Evolutionary conservation across 352 stramenopile species (phyloP).

Genomic region (Pythium sp.): DNA sequence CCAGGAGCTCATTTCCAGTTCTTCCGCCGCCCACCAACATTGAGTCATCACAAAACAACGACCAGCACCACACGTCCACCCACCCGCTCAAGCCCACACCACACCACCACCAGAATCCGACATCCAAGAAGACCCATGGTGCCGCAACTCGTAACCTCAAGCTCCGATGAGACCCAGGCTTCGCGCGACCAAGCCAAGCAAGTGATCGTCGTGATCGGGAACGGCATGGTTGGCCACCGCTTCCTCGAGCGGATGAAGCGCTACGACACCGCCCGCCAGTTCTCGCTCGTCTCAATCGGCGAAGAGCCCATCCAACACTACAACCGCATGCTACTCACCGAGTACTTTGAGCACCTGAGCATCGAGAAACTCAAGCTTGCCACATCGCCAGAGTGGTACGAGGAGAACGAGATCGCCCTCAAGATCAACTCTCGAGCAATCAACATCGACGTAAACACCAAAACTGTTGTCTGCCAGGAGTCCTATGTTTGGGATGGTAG

Average conservation of each 20-base stretch:
- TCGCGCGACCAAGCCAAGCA: conserved; percentile 24
- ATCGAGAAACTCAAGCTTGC: conserved; percentile 85
- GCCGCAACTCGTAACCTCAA: conserved; percentile 8
- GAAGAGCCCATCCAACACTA: conserved; percentile 90
- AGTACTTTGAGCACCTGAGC: conserved; percentile 92
- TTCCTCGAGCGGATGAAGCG: conserved; percentile 82
- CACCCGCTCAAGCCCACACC: neutral
- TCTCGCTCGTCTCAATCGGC: conserved; percentile 88
- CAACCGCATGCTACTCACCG: conserved; percentile 91
- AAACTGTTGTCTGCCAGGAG: conserved; percentile 56
- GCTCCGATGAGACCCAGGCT: conserved; percentile 3
- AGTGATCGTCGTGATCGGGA: conserved; percentile 87
- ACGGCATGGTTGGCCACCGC: conserved; percentile 90
- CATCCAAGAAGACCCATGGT: neutral
- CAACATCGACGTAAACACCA: conserved; percentile 69
- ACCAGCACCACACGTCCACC: neutral
- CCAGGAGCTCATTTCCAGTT: conserved; percentile 15
- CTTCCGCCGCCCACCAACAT: conserved; percentile 4
- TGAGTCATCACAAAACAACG: conserved; percentile 19
- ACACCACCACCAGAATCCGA: conserved; percentile 3
- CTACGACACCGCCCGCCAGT: conserved; percentile 56
- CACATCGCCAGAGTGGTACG: conserved; percentile 79
- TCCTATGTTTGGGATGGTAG: neutral
- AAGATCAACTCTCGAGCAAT: conserved; percentile 73
- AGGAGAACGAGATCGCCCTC: conserved; percentile 75